Evolutionary conservation across 2,329 filamentous ascomycete genomes (phyloP).

Genomic region (Hymenoscyphus salicellus): DNA sequence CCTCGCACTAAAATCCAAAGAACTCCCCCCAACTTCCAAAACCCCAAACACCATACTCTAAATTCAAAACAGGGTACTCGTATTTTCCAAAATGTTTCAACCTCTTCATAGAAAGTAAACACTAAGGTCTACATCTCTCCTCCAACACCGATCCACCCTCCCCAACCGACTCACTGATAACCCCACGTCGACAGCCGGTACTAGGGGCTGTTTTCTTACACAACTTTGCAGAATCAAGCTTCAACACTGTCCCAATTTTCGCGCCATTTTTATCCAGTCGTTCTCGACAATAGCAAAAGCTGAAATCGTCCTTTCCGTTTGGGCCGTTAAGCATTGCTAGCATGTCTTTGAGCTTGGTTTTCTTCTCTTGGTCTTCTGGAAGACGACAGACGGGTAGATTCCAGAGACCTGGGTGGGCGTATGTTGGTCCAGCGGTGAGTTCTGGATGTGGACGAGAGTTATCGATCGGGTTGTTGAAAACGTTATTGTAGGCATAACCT

Average conservation of each 20-base stretch:
- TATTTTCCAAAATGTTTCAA: not conserved
- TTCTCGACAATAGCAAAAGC: not conserved
- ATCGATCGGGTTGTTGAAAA: not conserved
- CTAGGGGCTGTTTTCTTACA: not conserved
- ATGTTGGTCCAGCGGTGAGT: not conserved
- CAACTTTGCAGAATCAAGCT: not conserved
- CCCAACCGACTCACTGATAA: not conserved
- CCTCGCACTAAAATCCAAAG: not conserved
- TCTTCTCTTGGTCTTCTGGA: not conserved
- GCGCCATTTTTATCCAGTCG: not conserved
- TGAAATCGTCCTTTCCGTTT: not conserved
- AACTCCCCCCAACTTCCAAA: not conserved
- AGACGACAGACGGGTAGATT: not conserved
- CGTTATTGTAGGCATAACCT: not conserved
- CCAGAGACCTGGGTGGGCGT: not conserved
- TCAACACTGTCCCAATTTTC: not conserved
- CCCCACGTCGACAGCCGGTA: not conserved
- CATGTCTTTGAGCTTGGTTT: slow-evolving; percentile 1
- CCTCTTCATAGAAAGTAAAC: not conserved
- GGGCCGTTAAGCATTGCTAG: not conserved
- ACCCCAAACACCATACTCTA: not conserved
- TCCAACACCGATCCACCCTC: not conserved
- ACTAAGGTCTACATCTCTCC: not conserved
- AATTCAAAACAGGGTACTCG: not conserved
- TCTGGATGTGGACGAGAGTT: not conserved